Base-by-base conservation (phyloP, 495 filamentous ascomycete species). In the Lepidopterella palustris region DNA sequence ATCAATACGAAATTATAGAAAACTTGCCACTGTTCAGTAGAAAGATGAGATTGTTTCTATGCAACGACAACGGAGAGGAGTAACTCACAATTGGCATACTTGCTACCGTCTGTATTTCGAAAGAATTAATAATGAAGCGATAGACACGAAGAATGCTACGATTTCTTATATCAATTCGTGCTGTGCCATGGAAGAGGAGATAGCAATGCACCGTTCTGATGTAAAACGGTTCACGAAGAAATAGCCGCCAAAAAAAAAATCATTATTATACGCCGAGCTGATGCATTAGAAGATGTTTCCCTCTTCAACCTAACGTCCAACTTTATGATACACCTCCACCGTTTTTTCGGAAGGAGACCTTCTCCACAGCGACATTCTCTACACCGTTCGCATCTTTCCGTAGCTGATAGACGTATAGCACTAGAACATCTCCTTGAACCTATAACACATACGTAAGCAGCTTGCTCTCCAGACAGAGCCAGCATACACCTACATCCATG, bases 351-450 rank as follows among this genome's bases (percentile, higher is more conserved):
- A 90, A 99, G 32, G 90, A 95, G 40, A 99, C 91, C 78, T 97
- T 97, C 74, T 99, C 93, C 40, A 99, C 93, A 26, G 86, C 88
- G 15, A 99, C 95, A 59, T 86, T 95, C 73, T 97, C 92, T 11
- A 81, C 83, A 1, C 93, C 95, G 61, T 91, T 89, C 57, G 81
- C 85, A 68, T 96, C 92, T 67, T 87, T 95, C 71, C 89, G 86
- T 48, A 97, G 75, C 70, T 99, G 93, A 74, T 99, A 99, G 56
- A 99, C 93, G 70, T 99, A 97, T 49, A 99, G 79, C 59, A 96
- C 92, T 35, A 99, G 80, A 11, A 95, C 92, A 75, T 96, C 93
- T 18, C 93, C 93, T 84, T 99, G 93, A 29, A 97, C 92, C 92
- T 97, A 61, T 32, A 4, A 39, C 10, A 21, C 27, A 18, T 49